Percentiles rank a stretch among this genome's conserved stretches.
Evolutionary conservation across 306 rosid species (phyloP).

Genomic region (Quercus engelmannii): DNA sequence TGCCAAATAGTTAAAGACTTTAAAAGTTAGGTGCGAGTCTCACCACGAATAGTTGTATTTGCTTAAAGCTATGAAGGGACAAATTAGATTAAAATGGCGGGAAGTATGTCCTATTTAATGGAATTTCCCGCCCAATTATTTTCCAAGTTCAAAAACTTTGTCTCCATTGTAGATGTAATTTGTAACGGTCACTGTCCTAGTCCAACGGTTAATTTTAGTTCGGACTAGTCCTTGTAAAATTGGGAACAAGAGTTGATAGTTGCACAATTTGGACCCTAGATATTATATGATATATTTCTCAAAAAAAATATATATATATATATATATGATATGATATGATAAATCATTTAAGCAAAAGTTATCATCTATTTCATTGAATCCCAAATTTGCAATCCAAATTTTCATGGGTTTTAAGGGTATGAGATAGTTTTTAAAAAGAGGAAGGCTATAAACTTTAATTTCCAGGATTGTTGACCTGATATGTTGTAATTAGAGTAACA

Average conservation of each 20-base stretch:
- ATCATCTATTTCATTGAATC: not conserved
- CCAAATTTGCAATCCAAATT: not conserved
- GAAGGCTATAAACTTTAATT: no score
- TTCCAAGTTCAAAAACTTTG: not conserved
- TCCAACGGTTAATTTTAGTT: not conserved
- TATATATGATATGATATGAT: not conserved
- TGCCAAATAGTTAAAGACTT: not conserved
- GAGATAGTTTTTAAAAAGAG: no score
- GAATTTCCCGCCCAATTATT: conserved; percentile 19
- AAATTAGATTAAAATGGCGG: conserved; percentile 36
- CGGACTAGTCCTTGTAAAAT: not conserved
- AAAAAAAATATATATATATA: no score
- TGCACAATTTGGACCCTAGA: not conserved
- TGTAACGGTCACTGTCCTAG: conserved; percentile 5
- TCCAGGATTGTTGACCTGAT: no score
- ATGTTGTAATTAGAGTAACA: no score
- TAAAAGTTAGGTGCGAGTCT: not conserved
- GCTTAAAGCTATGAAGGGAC: not conserved
- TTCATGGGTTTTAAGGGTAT: not conserved
- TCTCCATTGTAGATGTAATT: not conserved
- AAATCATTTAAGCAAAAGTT: not conserved
- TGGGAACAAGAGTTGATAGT: not conserved
- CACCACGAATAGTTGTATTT: not conserved
- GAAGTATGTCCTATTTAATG: conserved; percentile 24
- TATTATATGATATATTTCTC: not conserved